phyloP scores from a whole-genome alignment of 2,329 filamentous ascomycete species.

The Septoria linicola region DNA sequence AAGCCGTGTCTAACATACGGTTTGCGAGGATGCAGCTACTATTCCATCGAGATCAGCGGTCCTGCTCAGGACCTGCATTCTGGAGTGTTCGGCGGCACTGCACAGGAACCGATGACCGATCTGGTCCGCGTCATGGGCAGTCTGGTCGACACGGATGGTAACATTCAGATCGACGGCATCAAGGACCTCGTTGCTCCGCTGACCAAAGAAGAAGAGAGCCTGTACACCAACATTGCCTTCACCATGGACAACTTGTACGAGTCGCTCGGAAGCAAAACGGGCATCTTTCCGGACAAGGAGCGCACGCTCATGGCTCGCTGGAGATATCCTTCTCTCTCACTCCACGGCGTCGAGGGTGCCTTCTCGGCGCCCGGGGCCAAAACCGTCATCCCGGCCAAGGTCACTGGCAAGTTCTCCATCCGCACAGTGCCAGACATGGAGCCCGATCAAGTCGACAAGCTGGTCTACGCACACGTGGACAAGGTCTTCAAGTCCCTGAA shows the following conservation, averaged over 20 bases:
- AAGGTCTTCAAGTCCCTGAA: conserved; percentile 80
- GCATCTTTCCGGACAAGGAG: conserved; percentile 86
- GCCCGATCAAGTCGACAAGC: conserved; percentile 79
- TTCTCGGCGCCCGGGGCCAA: conserved; percentile 93
- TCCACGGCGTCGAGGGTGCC: conserved; percentile 93
- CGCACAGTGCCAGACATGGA: conserved; percentile 98
- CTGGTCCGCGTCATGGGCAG: conserved; percentile 77
- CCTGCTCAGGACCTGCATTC: conserved; percentile 93
- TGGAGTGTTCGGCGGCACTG: conserved; percentile 93
- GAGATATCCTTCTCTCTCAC: conserved; percentile 88
- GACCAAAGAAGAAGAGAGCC: conserved; percentile 76
- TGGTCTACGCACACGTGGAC: conserved; percentile 80
- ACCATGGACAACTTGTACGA: conserved; percentile 95
- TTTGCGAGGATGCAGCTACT: conserved; percentile 96
- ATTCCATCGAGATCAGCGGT: conserved; percentile 84
- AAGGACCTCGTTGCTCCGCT: conserved; percentile 89
- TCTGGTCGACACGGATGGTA: conserved; percentile 85
- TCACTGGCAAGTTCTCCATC: conserved; percentile 97
- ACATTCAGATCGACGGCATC: conserved; percentile 91
- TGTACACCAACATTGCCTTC: conserved; percentile 91
- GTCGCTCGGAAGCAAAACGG: conserved; percentile 83
- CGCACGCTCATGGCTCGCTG: conserved; percentile 91
- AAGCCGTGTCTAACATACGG: conserved; percentile 98
- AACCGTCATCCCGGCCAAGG: conserved; percentile 97
- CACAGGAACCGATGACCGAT: conserved; percentile 98